phyloP scores from a whole-genome alignment of 805 yeast species.

The Lipomyces japonicus region DNA sequence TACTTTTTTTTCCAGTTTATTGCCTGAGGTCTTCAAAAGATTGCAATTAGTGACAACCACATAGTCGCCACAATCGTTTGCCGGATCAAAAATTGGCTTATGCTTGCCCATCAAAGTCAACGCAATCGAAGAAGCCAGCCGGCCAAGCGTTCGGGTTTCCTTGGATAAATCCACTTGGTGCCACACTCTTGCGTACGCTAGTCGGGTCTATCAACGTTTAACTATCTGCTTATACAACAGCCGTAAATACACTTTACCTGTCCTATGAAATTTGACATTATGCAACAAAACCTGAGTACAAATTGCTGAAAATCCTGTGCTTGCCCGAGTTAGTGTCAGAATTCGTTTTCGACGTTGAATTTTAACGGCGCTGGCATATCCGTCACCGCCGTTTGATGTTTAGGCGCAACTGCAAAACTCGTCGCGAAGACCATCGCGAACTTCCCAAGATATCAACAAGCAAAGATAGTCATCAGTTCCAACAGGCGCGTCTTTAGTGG shows the following conservation, averaged over 20 bases:
- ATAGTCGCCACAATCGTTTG: slow-evolving; percentile 89
- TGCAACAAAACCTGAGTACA: too few relatives aligned
- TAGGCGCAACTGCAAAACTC: too few relatives aligned
- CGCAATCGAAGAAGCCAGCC: slow-evolving; percentile 87
- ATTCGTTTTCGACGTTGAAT: too few relatives aligned
- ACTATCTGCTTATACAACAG: not conserved
- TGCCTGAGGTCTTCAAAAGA: slow-evolving; percentile 76
- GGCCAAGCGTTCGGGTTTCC: slow-evolving; percentile 83
- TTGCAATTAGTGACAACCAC: slow-evolving; percentile 94
- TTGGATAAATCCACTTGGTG: slow-evolving; percentile 89
- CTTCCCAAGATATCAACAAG: too few relatives aligned
- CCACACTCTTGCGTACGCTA: slow-evolving; percentile 85
- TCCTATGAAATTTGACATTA: slow-evolving; percentile 43
- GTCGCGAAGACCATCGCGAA: too few relatives aligned
- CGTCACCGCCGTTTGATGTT: too few relatives aligned
- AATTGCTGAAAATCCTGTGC: too few relatives aligned
- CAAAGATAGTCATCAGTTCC: too few relatives aligned
- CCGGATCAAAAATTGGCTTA: slow-evolving; percentile 79
- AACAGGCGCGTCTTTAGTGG: too few relatives aligned
- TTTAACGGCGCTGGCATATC: too few relatives aligned
- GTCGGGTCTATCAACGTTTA: slow-evolving; percentile 47
- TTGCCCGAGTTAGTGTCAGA: not conserved
- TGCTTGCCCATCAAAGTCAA: slow-evolving; percentile 91
- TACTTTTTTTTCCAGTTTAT: slow-evolving; percentile 70
- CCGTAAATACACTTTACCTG: slow-evolving; percentile 31